Conservation (phyloP, 208 protist genomes). For the Porcisia deanei region DNA sequence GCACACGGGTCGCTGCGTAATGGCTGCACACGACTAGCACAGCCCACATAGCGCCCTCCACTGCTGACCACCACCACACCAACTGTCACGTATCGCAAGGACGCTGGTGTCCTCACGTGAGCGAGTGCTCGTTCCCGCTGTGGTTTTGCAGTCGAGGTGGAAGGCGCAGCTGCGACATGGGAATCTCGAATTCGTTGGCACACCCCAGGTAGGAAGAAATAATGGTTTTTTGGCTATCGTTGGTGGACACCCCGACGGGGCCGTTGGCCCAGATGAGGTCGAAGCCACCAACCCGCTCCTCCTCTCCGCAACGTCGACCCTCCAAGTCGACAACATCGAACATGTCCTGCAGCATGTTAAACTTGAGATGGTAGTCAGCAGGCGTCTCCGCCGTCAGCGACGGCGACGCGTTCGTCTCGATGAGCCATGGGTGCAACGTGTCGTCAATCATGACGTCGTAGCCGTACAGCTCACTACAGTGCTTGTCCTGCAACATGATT, state of each 20-base stretch:
- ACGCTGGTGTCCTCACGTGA: slow-evolving; percentile 49
- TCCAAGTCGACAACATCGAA: slow-evolving; percentile 92
- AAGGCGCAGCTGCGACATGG: slow-evolving; percentile 80
- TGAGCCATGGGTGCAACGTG: slow-evolving; percentile 83
- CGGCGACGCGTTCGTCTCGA: slow-evolving; percentile 93
- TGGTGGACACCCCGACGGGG: slow-evolving; percentile 38
- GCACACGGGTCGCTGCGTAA: not conserved
- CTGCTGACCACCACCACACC: not conserved
- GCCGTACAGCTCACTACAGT: slow-evolving; percentile 93
- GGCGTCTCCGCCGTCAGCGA: slow-evolving; percentile 93
- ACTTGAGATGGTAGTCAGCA: slow-evolving; percentile 95
- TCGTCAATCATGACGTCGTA: slow-evolving; percentile 93
- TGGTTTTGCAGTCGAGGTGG: slow-evolving; percentile 79
- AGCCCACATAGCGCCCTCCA: not conserved
- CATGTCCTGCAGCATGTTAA: slow-evolving; percentile 94
- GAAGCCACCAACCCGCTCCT: slow-evolving; percentile 87
- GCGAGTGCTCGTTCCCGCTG: slow-evolving; percentile 68
- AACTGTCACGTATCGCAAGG: not conserved
- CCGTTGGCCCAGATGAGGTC: slow-evolving; percentile 91
- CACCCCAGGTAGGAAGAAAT: slow-evolving; percentile 69
- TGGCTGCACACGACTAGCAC: not conserved
- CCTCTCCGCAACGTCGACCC: slow-evolving; percentile 65
- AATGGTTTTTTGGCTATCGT: slow-evolving; percentile 25
- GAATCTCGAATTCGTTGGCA: slow-evolving; percentile 85
- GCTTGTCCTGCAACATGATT: slow-evolving; percentile 79